These are phyloP conservation scores for Aureobasidium sp. DNA, from an alignment of 2,329 filamentous ascomycete species.

Conservation along the genomic window DNA sequence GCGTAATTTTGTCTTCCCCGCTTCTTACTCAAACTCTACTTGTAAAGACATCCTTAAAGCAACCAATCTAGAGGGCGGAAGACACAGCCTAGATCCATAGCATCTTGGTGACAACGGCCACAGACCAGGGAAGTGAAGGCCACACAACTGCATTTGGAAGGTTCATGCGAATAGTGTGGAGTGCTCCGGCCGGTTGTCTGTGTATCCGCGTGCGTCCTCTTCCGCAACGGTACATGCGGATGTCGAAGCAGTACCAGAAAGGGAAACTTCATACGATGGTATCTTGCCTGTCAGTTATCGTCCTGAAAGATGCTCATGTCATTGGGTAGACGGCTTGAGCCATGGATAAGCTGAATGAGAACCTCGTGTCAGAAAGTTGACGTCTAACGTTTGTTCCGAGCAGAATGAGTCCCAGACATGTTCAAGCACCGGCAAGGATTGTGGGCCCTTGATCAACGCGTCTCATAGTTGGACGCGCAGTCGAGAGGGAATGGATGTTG, in stretches of 20 bases:
- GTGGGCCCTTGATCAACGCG: no score
- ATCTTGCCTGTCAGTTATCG: background rate
- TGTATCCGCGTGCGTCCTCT: background rate
- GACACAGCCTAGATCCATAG: background rate
- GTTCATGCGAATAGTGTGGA: slow-evolving; percentile 5
- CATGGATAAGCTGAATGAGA: background rate
- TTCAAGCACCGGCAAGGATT: background rate
- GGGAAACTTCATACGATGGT: background rate
- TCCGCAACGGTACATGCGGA: background rate
- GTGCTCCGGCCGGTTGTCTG: background rate
- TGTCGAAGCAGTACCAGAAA: background rate
- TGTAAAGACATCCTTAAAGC: background rate
- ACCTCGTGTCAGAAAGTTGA: background rate
- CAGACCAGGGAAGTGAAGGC: background rate
- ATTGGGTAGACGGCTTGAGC: background rate
- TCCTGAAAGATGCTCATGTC: background rate
- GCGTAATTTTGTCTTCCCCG: slow-evolving; percentile 3
- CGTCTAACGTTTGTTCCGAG: background rate
- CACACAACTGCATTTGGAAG: background rate
- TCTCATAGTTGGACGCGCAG: background rate
- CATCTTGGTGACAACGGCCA: slow-evolving; percentile 2
- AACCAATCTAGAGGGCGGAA: background rate
- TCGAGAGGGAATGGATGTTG: background rate
- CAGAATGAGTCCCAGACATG: background rate
- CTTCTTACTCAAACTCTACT: background rate